Conservation (phyloP, 371 early-diverging fungal species). For the Batrachochytrium dendrobatidis region DNA sequence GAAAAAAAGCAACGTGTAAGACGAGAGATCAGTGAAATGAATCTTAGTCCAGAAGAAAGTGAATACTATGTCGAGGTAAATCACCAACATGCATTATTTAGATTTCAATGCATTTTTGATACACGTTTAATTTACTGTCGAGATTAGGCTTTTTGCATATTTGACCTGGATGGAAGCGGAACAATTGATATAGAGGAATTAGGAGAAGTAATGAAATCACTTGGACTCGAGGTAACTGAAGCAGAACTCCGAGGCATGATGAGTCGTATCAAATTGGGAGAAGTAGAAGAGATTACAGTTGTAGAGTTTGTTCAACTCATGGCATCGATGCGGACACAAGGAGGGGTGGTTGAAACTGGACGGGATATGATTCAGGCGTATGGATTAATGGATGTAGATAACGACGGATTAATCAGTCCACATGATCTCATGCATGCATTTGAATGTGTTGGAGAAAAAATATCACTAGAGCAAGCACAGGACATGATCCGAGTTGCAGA, state of each 20-base stretch:
- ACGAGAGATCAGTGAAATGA: not conserved
- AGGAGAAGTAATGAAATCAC: not conserved
- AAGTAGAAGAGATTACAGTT: not conserved
- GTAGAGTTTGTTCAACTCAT: slow-evolving; percentile 1
- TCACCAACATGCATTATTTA: not conserved
- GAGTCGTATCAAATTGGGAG: not conserved
- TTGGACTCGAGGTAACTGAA: slow-evolving; percentile 1
- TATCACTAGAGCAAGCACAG: not conserved
- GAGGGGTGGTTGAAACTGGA: not conserved
- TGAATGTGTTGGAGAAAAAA: not conserved
- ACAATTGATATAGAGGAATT: slow-evolving; percentile 4
- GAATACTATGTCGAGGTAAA: slow-evolving; percentile 4
- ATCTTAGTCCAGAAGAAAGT: not conserved
- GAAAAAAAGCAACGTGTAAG: slow-evolving; percentile 1
- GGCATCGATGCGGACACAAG: not conserved
- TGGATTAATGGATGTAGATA: not conserved
- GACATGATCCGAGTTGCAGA: slow-evolving; percentile 6
- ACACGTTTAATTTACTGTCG: not conserved
- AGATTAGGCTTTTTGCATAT: slow-evolving; percentile 3
- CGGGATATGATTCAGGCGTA: not conserved
- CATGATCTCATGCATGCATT: slow-evolving; percentile 3
- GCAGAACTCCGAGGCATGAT: not conserved
- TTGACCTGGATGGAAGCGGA: slow-evolving; percentile 4
- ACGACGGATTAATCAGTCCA: not conserved
- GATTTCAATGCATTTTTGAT: not conserved